Evolutionary conservation across 495 filamentous ascomycete genomes (phyloP).

Genomic region (Penicillium pancosmium): DNA sequence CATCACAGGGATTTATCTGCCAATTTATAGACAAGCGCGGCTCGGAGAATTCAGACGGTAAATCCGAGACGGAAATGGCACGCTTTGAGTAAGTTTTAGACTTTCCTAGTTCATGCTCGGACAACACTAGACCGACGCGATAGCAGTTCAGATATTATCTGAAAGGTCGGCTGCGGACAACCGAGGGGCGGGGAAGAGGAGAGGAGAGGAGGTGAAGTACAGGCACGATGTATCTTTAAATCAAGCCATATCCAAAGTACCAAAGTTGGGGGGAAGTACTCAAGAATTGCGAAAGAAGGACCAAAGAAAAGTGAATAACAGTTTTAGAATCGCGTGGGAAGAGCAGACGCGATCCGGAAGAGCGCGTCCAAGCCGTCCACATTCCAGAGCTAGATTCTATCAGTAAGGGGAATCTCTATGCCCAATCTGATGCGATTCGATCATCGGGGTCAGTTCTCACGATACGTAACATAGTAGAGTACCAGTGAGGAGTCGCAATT

Average conservation of each 20-base stretch:
- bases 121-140: background rate
- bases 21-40: constrained; percentile 6
- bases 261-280: background rate
- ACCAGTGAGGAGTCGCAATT: background rate
- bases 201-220: background rate
- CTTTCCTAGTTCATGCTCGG: background rate
- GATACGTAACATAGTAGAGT: constrained; percentile 1
- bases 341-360: background rate
- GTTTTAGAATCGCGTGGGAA: background rate
- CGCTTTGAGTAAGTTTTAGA: background rate
- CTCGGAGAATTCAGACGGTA: background rate
- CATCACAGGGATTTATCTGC: background rate
- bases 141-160: background rate
- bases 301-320: background rate
- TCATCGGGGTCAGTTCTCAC: background rate
- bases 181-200: background rate
- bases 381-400: background rate
- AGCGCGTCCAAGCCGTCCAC: background rate
- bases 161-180: background rate
- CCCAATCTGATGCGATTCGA: background rate
- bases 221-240: background rate
- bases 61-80: background rate
- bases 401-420: background rate
- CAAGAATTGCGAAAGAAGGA: background rate
- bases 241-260: background rate